These are phyloP conservation scores for Diaporthe helianthi DNA, from an alignment of 2,329 filamentous ascomycete genomes.

Conservation along the genomic window DNA sequence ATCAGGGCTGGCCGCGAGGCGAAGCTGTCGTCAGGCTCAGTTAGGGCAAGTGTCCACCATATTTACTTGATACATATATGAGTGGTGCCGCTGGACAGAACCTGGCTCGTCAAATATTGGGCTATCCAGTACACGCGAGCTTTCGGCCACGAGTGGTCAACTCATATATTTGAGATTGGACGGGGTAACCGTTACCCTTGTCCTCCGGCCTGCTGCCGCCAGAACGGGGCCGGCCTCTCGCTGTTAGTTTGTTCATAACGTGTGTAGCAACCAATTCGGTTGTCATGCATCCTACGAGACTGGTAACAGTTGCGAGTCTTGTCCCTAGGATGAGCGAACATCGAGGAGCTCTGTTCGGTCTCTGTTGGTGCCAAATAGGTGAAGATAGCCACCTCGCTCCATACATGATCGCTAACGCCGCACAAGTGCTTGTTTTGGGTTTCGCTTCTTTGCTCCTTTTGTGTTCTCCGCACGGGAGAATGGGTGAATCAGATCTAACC, in stretches of 20 bases:
- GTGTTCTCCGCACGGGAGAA: conserved; percentile 17
- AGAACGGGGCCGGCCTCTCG: neutral
- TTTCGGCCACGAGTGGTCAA: neutral
- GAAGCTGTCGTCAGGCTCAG: conserved; percentile 19
- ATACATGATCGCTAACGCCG: conserved; percentile 10
- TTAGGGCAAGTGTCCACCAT: neutral
- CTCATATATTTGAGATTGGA: conserved; percentile 15
- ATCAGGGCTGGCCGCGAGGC: conserved; percentile 9
- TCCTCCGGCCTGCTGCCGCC: neutral
- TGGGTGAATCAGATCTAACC: conserved; percentile 28
- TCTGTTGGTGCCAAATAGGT: conserved; percentile 10
- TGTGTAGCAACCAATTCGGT: conserved; percentile 29
- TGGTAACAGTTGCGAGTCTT: neutral
- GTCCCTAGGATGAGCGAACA: conserved; percentile 6
- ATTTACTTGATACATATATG: neutral
- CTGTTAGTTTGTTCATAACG: conserved; percentile 17
- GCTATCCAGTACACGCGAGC: neutral
- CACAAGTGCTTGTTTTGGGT: conserved; percentile 27
- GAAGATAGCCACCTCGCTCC: neutral
- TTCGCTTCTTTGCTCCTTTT: conserved; percentile 23
- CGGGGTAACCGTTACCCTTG: neutral
- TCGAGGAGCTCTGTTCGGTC: neutral
- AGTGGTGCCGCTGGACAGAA: neutral
- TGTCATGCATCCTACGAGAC: conserved; percentile 24
- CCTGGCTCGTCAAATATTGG: neutral